Base-by-base conservation (phyloP, 2,329 filamentous ascomycete species). In the Diaporthe aspalathi region DNA sequence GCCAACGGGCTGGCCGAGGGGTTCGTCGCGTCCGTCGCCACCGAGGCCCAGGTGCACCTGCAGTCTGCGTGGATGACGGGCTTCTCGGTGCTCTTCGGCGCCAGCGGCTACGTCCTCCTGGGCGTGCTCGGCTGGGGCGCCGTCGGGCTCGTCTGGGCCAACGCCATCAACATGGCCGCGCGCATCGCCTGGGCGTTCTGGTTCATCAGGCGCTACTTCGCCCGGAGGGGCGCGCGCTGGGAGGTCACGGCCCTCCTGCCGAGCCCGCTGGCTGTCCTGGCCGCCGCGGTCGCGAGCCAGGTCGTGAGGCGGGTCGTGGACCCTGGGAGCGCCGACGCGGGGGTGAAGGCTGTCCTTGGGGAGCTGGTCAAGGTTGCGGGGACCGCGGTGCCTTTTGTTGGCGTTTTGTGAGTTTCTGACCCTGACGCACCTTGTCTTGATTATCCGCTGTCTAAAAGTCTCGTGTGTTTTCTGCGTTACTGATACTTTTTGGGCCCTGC, bases 1-100 rank as follows among this genome's bases (percentile, higher is more conserved):
- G 84, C 97, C 76, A 99, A 99, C 78, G 96, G 96, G 66, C 89
- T 98, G 27, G 90, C 92, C 1, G 96, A 99, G 82, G 94, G 94
- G 0, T 98, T 99, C 76, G 95, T 98, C 20, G 92, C 95, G 0
- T 94, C 94, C 2, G 93, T 97, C 1, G 95, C 95, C 0, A 91
- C 89, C 0, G 88, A 94, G 74, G 81, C 86, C 5, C 88, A 98
- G 75, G 88, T 99, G 3, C 90, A 94, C 74, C 81, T 79, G 5
- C 96, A 99, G 80, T 94, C 93, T 0, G 79, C 90, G 5, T 96
- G 91, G 90, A 98, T 99, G 95, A 88, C 89, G 5, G 86, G 83
- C 2, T 98, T 97, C 79, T 97, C 94, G 3, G 83, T 87, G 9
- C 88, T 89, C 1, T 98, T 98, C 80, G 93, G 90, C 0, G 83